Evolutionary conservation across 2,329 filamentous ascomycete species (phyloP).

Genomic region (Byssoonygena ceratinophila): DNA sequence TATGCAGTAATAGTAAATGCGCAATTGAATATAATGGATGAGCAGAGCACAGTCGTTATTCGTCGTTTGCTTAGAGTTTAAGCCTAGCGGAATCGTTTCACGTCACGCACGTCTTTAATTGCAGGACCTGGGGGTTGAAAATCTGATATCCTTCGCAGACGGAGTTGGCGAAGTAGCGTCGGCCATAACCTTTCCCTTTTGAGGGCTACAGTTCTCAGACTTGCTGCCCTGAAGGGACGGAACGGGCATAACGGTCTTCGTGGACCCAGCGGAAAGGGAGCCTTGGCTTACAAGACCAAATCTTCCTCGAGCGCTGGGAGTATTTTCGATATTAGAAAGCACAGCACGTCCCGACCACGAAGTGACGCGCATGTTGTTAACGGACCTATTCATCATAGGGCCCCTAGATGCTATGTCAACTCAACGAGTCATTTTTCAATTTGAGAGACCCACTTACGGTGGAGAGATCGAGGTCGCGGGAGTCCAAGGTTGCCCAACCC

Average conservation of each 20-base stretch:
- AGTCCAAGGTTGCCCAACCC: conserved; percentile 35
- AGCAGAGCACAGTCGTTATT: not conserved
- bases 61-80: not conserved
- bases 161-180: conserved; percentile 31
- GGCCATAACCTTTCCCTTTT: conserved; percentile 26
- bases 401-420: conserved; percentile 30
- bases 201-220: conserved; percentile 33
- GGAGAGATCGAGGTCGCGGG: conserved; percentile 41
- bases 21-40: not conserved
- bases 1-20: not conserved
- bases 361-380: conserved; percentile 26
- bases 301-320: conserved; percentile 28
- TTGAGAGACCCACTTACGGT: conserved; percentile 30
- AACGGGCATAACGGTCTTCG: conserved; percentile 28
- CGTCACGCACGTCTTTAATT: conserved; percentile 14
- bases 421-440: not conserved
- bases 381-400: conserved; percentile 31
- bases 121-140: conserved; percentile 29
- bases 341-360: conserved; percentile 32
- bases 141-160: conserved; percentile 31
- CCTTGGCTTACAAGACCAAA: conserved; percentile 21
- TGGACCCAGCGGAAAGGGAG: conserved; percentile 27
- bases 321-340: conserved; percentile 31
- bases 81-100: not conserved
- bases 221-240: conserved; percentile 24